These are phyloP conservation scores for Mortierella alpina DNA, from an alignment of 192 early-diverging fungal species.

Conservation along the genomic window DNA sequence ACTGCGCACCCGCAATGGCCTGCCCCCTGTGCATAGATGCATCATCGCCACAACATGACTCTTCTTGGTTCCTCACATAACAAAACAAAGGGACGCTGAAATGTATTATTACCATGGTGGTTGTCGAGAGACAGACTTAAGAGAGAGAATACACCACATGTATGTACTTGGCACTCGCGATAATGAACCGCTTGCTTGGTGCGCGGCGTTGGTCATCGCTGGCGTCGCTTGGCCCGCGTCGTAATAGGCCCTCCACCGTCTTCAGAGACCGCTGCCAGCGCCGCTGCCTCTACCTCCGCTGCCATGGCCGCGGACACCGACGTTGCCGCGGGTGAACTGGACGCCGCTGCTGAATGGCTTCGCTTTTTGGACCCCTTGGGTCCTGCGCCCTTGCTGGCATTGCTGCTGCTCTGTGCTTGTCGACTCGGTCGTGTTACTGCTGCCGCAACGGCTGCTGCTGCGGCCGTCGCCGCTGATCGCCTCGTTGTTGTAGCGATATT, in stretches of 20 bases:
- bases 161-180: no score
- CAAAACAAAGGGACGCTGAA: no score
- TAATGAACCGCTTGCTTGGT: no score
- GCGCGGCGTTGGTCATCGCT: neutral
- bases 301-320: neutral
- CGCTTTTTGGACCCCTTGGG: constrained; percentile 26
- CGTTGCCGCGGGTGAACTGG: neutral
- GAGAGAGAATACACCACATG: no score
- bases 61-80: no score
- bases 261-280: neutral
- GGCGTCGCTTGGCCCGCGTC: constrained; percentile 44
- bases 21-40: no score
- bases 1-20: no score
- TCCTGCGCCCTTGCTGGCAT: constrained; percentile 7
- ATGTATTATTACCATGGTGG: no score
- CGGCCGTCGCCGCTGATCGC: constrained; percentile 45
- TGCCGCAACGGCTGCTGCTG: constrained; percentile 40
- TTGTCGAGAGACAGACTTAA: no score
- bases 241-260: constrained; percentile 1
- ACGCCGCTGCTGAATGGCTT: neutral
- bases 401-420: constrained; percentile 8
- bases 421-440: constrained; percentile 22
- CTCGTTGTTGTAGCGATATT: constrained; percentile 39
- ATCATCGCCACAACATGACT: no score
- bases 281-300: neutral